Conservation (phyloP, 306 rosid genomes). For the Hippophae rhamnoides region DNA sequence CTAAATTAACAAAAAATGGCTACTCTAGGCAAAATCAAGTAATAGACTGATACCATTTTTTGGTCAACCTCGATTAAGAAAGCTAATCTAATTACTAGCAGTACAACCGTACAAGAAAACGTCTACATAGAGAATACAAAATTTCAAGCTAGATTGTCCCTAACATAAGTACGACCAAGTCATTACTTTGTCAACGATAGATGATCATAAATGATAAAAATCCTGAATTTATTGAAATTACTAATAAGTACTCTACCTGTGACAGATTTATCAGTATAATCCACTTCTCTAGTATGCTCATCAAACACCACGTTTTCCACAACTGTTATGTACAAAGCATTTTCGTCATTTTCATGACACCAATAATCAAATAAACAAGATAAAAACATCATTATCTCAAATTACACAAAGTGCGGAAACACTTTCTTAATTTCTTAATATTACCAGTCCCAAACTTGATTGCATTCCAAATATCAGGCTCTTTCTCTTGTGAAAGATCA, state of each 20-base stretch:
- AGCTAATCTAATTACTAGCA: neutral
- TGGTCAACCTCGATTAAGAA: neutral
- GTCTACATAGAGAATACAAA: no score
- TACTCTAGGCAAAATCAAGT: neutral
- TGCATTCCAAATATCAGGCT: constrained; percentile 52
- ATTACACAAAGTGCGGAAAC: neutral
- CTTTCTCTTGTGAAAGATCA: constrained; percentile 43
- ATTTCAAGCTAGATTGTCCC: no score
- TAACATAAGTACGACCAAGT: no score
- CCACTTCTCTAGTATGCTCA: constrained; percentile 72
- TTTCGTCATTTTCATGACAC: neutral
- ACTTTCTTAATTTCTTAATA: neutral
- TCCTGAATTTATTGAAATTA: neutral
- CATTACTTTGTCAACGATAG: no score
- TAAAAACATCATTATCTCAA: neutral
- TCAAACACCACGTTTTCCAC: constrained; percentile 84
- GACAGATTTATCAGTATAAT: constrained; percentile 70
- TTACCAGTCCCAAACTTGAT: constrained; percentile 53
- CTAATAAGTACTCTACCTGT: constrained; percentile 40
- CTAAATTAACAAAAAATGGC: no score
- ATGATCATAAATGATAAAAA: neutral
- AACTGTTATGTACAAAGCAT: constrained; percentile 31
- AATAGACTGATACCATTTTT: neutral
- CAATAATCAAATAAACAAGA: neutral
- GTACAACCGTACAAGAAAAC: no score